Evolutionary conservation across 176 grass and related monocot genomes (phyloP), one percentile per base, ranked within the genome.

Genomic region (Phoenix roebelenii): DNA sequence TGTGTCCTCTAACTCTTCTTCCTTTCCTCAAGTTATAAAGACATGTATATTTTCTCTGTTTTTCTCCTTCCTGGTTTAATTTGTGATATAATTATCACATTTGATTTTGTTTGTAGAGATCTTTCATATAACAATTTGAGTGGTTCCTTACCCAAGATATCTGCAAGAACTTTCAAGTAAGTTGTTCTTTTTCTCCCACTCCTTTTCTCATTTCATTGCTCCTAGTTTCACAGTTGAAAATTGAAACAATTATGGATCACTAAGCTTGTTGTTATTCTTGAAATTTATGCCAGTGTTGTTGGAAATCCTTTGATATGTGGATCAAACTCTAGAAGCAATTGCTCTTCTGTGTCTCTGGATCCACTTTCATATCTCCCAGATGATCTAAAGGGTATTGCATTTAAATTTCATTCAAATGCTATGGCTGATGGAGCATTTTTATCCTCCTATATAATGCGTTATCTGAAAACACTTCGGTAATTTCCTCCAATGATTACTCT

Each of bases 91-190:
- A 12, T 14, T 23, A 15, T 23, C 48, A 67, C 20, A 23, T 22
- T 23, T 61, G 50, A 26, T 22, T 49, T 54, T 52, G 64, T 55
- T 20, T 44, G 20, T 56, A 95, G 86, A 67, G 91, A 95, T 82
- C 61, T 95, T 55, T 90, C 91, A 7, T 87, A 77, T 39, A 95
- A 95, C 77, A 87, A 95, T 23, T 74, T 90, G 19, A 95, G 86
- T 35, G 83, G 86, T n/a, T 73, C 54, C 6, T 67, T 58, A 9
- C 80, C 77, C 18, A 60, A 61, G n/a, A 59, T 70, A 60, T 59
- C 55, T 28, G 68, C 68, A 18, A 70, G 68, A 56, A 89, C 90
- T 30, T 86, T 89, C 70, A 84, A 78, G 90, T 89, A 78, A 79
- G 73, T 55, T 30, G 3, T 79, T 67, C 17, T 20, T 57, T 48